Conservation (phyloP, 1,284 basidiomycete species). For the Trichosporon ovoides region DNA sequence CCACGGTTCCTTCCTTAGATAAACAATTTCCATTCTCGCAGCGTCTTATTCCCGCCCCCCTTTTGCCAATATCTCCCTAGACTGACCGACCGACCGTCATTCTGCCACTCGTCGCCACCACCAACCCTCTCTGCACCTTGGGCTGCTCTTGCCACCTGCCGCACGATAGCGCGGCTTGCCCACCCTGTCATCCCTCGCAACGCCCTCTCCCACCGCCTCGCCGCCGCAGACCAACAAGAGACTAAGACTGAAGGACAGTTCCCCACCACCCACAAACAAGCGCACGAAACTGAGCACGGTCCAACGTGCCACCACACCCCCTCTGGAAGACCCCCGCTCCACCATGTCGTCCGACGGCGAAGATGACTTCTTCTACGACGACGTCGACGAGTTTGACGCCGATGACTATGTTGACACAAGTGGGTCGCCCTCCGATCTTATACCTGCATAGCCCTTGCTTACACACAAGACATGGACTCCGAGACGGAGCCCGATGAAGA, state of each 20-base stretch:
- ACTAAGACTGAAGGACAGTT: background rate
- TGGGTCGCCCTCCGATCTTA: constrained; percentile 16
- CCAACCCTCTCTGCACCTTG: background rate
- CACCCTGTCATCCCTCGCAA: constrained; percentile 16
- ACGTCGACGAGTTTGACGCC: constrained; percentile 37
- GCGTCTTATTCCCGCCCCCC: constrained; percentile 1
- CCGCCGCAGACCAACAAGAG: constrained; percentile 14
- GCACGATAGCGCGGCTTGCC: constrained; percentile 5
- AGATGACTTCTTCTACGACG: constrained; percentile 39
- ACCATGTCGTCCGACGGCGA: constrained; percentile 48
- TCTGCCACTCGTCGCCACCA: constrained; percentile 1
- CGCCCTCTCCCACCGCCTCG: constrained; percentile 16
- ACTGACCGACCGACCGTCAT: background rate
- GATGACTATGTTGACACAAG: constrained; percentile 32
- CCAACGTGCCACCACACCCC: background rate
- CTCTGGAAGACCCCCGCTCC: constrained; percentile 4
- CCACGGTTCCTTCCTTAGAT: background rate
- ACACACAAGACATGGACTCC: constrained; percentile 26
- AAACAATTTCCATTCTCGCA: background rate
- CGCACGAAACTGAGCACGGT: constrained; percentile 8
- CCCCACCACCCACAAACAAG: background rate
- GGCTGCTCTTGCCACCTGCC: background rate
- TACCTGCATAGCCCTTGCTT: background rate
- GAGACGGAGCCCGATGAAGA: constrained; percentile 36
- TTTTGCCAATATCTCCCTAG: background rate